Base-by-base conservation (phyloP, 2,329 filamentous ascomycete species). In the Thermoascus crustaceus region DNA sequence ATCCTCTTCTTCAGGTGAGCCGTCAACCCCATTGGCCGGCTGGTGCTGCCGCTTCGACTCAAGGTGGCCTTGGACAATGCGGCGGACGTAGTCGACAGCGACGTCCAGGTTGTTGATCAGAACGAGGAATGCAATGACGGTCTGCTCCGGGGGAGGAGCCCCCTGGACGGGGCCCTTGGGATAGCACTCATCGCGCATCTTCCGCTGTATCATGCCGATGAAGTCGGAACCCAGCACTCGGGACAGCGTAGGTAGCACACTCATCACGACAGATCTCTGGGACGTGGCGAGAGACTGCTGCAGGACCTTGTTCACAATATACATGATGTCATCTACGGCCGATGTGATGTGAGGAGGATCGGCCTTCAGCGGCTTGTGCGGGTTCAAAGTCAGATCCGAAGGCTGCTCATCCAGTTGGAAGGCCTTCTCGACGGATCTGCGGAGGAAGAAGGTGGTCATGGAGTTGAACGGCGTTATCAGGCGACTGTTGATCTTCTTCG, bases 281-380 rank as follows among this genome's bases (percentile, higher is more conserved):
- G 84, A 85, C 0, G 93, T 96, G 0, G 85, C 82, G 14, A 96
- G 69, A 0, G 86, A 84, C 45, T 89, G 81, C 45, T 93, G 82
- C 5, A 96, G 71, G 21, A 96, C 83, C 33, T 89, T 82, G 55
- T 93, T 94, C 55, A 94, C 85, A 49, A 98, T 95, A 63, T 96
- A 98, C 89, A 98, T 96, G 53, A 96, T 87, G 64, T 95, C 91
- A 66, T 98, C 91, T 6, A 98, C 88, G 0, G 89, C 88, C 2
- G 88, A 87, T 27, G 91, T 89, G 50, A 98, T 94, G 54, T 85
- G 93, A 1, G 91, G 91, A 2, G 86, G 76, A 48, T 87, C 86
- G 39, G 80, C 75, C 34, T 82, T 77, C 27, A 94, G 69, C 3
- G 81, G 71, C 52, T 73, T 83, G 51, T 73, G 80, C 26, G 81